Conservation (phyloP, 2,329 filamentous ascomycete species). For the Basipetospora chlamydospora region DNA sequence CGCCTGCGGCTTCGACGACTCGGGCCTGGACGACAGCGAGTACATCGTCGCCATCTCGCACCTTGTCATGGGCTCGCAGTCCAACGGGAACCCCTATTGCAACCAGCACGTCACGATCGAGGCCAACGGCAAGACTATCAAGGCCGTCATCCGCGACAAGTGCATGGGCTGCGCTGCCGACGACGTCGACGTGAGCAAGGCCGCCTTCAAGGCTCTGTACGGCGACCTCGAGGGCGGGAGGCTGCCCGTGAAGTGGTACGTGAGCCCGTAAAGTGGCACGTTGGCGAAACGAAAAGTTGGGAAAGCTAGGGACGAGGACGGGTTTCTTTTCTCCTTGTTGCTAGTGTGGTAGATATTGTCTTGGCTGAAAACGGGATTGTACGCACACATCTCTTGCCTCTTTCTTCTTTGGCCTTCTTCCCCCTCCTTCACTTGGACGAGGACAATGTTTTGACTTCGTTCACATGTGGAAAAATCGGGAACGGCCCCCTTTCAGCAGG, state of each 20-base stretch:
- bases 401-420: too few species aligned
- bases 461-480: too few species aligned
- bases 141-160: slow-evolving; percentile 55
- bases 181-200: slow-evolving; percentile 46
- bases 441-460: too few species aligned
- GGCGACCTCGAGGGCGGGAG: slow-evolving; percentile 30
- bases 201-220: slow-evolving; percentile 39
- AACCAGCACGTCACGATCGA: slow-evolving; percentile 51
- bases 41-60: slow-evolving; percentile 56
- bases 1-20: slow-evolving; percentile 50
- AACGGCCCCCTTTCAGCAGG: too few species aligned
- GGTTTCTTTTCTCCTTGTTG: background rate
- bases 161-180: slow-evolving; percentile 50
- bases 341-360: background rate
- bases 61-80: slow-evolving; percentile 44
- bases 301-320: too few species aligned
- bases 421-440: too few species aligned
- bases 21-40: slow-evolving; percentile 35
- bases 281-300: too few species aligned
- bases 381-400: too few species aligned
- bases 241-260: slow-evolving; percentile 27
- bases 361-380: too few species aligned
- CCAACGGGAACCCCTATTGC: slow-evolving; percentile 58
- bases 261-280: slow-evolving; percentile 20
- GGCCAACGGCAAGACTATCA: slow-evolving; percentile 40